Percentiles rank a stretch among this genome's conserved stretches.
These are phyloP conservation scores for Ophiostoma quercus DNA, from an alignment of 2,329 filamentous ascomycete genomes.

Conservation along the genomic window DNA sequence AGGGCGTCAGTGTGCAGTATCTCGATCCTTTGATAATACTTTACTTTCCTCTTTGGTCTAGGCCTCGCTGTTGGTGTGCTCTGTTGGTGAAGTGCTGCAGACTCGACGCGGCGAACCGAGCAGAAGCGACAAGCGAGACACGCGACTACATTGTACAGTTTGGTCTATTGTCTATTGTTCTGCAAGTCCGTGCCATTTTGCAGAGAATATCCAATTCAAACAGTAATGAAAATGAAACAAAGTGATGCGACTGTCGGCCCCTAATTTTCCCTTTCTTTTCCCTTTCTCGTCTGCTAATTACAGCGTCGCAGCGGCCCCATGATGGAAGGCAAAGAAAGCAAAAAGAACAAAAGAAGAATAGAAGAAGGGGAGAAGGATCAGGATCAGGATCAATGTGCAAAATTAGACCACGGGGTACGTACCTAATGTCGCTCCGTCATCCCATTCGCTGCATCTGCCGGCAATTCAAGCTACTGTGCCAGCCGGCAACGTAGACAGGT, in stretches of 20 bases:
- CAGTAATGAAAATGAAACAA: neutral
- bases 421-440: neutral
- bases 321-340: neutral
- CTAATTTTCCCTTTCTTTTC: neutral
- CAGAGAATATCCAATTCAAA: neutral
- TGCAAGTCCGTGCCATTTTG: neutral
- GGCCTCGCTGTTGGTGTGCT: neutral
- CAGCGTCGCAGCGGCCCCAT: neutral
- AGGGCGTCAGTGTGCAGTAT: neutral
- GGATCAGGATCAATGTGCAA: neutral
- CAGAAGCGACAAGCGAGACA: slow-evolving; percentile 4
- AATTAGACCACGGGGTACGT: neutral
- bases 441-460: slow-evolving; percentile 6
- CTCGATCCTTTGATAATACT: neutral
- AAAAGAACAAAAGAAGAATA: neutral
- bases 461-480: neutral
- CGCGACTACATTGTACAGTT: neutral
- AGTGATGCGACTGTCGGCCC: neutral
- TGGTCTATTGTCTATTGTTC: neutral
- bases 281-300: neutral
- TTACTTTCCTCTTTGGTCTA: slow-evolving; percentile 4
- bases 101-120: neutral
- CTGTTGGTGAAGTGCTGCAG: no score
- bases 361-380: neutral
- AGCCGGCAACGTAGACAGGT: neutral